Evolutionary conservation across 768 basidiomycete genomes (phyloP), one percentile per base, ranked within the genome.

Genomic region (Pisolithus orientalis): DNA sequence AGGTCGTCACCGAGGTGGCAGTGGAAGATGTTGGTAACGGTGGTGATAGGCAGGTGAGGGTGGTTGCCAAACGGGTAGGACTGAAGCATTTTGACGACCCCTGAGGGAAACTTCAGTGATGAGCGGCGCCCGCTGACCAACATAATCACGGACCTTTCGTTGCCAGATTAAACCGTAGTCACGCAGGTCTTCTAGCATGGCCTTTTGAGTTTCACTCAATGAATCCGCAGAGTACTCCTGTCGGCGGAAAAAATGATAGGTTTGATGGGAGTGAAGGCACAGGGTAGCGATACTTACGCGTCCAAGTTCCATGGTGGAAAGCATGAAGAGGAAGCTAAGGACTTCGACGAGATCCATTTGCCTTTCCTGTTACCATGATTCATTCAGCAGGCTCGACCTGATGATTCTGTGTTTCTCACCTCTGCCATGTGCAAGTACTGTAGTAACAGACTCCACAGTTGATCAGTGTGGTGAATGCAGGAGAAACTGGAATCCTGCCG

Each of bases 81-180:
- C 83, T 88, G 74, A 97, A 97, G 62, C 85, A 84, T 64, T 81
- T 79, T 47, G 89, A 87, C 49, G 80, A 77, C 54, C 81, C 76
- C 90, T 84, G 65, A 52, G 11, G n/a, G 4, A 11, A 34, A 44
- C 44, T 39, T 66, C 52, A 60, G 53, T 10, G 21, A 42, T 38
- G 57, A 21, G 21, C 40, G 44, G 21, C 40, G 44, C 48, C 24
- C 16, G 38, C 51, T 44, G 40, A 49, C 46, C 43, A 53, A 53
- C 59, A 60, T 55, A 60, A 47, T 39, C 56, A 60, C 70, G 63
- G 58, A 90, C 87, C 72, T 78, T 82, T 56, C 84, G 84, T 60
- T 88, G 90, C 82, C 90, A 96, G 48, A 97, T 80, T 48, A 98
- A 80, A 27, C 96, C 96, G 60, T 96, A 98, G 69, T 95, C 91